These are phyloP conservation scores for Chytriomyces sp. DNA, from an alignment of 192 early-diverging fungal species.

Conservation along the genomic window DNA sequence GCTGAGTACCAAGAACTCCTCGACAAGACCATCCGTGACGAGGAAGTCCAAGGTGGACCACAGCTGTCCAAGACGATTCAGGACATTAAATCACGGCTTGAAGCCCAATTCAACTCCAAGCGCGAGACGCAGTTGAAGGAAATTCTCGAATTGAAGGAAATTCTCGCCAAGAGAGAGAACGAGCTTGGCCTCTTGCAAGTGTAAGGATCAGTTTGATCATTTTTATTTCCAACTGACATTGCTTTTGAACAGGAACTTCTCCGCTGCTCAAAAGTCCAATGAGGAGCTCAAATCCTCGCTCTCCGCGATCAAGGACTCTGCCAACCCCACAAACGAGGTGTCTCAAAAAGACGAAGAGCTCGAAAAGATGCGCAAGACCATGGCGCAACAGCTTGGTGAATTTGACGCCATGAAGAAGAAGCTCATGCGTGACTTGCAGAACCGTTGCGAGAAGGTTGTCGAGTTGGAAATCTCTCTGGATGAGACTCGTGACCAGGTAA, in stretches of 20 bases:
- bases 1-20: constrained; percentile 83
- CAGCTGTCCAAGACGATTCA: constrained; percentile 54
- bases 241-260: constrained; percentile 40
- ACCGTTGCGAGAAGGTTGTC: constrained; percentile 97
- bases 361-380: constrained; percentile 76
- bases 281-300: constrained; percentile 67
- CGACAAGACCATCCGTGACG: constrained; percentile 76
- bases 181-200: constrained; percentile 42
- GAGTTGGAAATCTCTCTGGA: constrained; percentile 97
- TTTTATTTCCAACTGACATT: not conserved
- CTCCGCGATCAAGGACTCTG: constrained; percentile 42
- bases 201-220: constrained; percentile 22
- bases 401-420: constrained; percentile 99
- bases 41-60: constrained; percentile 49
- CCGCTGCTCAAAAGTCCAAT: constrained; percentile 62
- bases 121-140: constrained; percentile 75
- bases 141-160: constrained; percentile 70
- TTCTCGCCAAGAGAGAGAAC: constrained; percentile 67
- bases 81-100: constrained; percentile 82
- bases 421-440: constrained; percentile 96
- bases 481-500: constrained; percentile 78
- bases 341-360: constrained; percentile 76
- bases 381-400: constrained; percentile 85
- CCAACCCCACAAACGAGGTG: constrained; percentile 47
- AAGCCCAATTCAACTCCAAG: constrained; percentile 82